Evolutionary conservation across 257 asterid species (phyloP), one percentile per base, ranked within the genome.

Genomic region (Fraxinus anomala): DNA sequence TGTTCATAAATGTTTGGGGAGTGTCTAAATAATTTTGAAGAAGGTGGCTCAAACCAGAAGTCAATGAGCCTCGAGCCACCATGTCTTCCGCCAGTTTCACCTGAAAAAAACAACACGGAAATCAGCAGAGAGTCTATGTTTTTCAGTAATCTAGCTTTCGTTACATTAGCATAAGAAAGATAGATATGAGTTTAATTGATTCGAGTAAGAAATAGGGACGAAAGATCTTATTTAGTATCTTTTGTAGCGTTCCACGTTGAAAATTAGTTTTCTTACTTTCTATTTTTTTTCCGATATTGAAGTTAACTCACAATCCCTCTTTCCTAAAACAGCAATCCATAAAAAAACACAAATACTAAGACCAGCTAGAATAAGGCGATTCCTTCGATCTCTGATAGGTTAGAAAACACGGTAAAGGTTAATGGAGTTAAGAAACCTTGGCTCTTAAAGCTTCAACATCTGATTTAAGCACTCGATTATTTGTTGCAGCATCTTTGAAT

Each of bases 401-500:
- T 5, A 19, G 31, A 21, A 17, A 72, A 11, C 5, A 37, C 37
- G 21, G 28, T 19, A 56, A 21, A 56, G 30, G 4, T n/a, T 56
- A 56, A 56, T 56, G 21, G 66, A 54, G 11, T 56, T 21, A 6
- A 10, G 11, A 30, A 81, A 94, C 98, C 94, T 95, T 92, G 81
- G 99, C 99, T 87, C 99, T 85, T 59, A 95, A 89, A 61, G 97
- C 99, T 86, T 93, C 98, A 7, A 95, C 99, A 14, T 93, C 94
- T 1, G 98, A 91, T 81, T 92, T 88, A 66, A 95, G 94, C 79
- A 95, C 98, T 63, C 98, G 87, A 73, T 95, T 90, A 79, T 95
- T 93, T 0, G 96, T 95, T 1, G 88, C 85, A 16, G 99, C 80
- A 36, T 91, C 98, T 82, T 90, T 93, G 78, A 87, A 92, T 61